These are phyloP conservation scores for Rhizopogon roseolus DNA, from an alignment of 768 basidiomycete species.

Conservation along the genomic window DNA sequence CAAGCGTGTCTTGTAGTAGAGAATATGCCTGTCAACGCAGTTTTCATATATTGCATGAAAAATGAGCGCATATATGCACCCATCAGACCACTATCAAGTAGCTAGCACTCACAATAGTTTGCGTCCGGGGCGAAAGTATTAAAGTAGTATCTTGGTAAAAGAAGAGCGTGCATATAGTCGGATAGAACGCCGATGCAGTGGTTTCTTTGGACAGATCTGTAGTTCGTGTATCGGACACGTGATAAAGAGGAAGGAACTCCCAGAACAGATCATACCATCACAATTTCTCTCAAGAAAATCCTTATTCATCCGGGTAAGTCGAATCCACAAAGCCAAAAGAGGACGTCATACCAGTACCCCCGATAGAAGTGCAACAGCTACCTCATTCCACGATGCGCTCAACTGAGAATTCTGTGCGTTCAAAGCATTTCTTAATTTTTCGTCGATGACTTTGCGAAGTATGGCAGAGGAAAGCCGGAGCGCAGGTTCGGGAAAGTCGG, in stretches of 20 bases:
- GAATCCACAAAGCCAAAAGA: neutral
- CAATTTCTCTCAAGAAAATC: conserved; percentile 19
- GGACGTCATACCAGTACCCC: conserved; percentile 40
- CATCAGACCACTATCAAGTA: conserved; percentile 1
- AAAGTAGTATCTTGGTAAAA: conserved; percentile 21
- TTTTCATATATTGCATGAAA: conserved; percentile 14
- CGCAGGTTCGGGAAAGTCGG: conserved; percentile 30
- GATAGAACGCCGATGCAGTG: conserved; percentile 23
- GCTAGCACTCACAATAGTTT: neutral
- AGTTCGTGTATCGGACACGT: neutral
- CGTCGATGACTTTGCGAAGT: conserved; percentile 34
- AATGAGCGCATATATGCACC: conserved; percentile 24
- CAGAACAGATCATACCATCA: conserved; percentile 6
- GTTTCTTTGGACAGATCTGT: conserved; percentile 15
- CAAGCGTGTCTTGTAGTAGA: conserved; percentile 44
- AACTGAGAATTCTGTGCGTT: conserved; percentile 14
- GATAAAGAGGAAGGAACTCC: neutral
- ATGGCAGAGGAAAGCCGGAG: conserved; percentile 38
- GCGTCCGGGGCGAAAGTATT: conserved; percentile 15
- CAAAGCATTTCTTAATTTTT: conserved; percentile 29
- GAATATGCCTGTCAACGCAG: conserved; percentile 43
- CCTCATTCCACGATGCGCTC: conserved; percentile 38
- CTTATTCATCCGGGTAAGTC: conserved; percentile 9
- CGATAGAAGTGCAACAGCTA: conserved; percentile 44
- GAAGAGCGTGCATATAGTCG: conserved; percentile 33